Base-by-base conservation (phyloP, 1,284 basidiomycete genomes). In the Athelia psychrophila region DNA sequence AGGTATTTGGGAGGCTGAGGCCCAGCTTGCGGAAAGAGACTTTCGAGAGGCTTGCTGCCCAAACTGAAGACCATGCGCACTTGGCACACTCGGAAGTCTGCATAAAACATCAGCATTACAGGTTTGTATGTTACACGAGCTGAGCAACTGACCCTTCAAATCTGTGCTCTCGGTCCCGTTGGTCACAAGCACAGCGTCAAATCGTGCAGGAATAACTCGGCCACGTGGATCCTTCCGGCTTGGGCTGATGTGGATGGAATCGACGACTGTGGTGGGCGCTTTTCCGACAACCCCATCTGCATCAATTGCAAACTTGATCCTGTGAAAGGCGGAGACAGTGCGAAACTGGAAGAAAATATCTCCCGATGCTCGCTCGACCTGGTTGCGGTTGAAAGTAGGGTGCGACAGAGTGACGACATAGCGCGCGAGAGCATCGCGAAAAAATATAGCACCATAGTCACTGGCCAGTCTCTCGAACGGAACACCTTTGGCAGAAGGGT, bases 61-160 rank as follows among this genome's bases (percentile, higher is more conserved):
- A 70, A 51, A 3, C 58, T 52, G 49, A 72, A 71, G 5, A 71
- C 54, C 2, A 62, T 54, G 16, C 57, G 54, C 12, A 68, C 51
- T 38, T 61, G 60, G 6, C 50, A 61, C 23, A 70, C 58, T 38
- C 57, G 56, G 47, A 62, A 59, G 2, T 55, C 64, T 62, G 22
- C n/a, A 50, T 13, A 42, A 3, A n/a, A 49, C 19, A 15, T 25
- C 16, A 25, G 48, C n/a, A n/a, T n/a, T n/a, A n/a, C n/a, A n/a
- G n/a, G n/a, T n/a, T n/a, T n/a, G n/a, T n/a, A n/a, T n/a, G n/a
- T n/a, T n/a, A n/a, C n/a, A n/a, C n/a, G 15, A 36, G 16, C 22
- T n/a, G 12, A 16, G n/a, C 3, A 22, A 27, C 22, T 44, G 16
- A 23, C 30, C 18, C 48, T 18, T 42, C 9, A 42, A 42, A 66